phyloP scores from a whole-genome alignment of 441 rosid genomes.

The Eruca vesicaria region DNA sequence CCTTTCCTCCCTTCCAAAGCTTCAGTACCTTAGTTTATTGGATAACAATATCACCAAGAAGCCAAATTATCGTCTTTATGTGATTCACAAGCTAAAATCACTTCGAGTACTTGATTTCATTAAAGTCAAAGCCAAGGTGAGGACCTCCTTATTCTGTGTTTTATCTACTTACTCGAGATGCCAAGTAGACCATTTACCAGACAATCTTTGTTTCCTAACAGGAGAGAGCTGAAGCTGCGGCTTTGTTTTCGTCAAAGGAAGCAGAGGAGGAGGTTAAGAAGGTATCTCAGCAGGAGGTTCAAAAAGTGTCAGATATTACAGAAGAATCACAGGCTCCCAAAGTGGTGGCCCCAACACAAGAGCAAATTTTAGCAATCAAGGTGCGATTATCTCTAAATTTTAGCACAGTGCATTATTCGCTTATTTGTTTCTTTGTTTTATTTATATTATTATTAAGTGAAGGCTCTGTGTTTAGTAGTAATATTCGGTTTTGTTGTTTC shows the following conservation, averaged over 20 bases:
- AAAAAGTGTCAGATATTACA: slow-evolving; percentile 46
- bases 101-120: slow-evolving; percentile 92
- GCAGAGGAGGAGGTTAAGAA: slow-evolving; percentile 81
- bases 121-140: slow-evolving; percentile 89
- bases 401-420: not conserved
- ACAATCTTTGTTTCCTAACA: slow-evolving; percentile 24
- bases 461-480: slow-evolving; percentile 20
- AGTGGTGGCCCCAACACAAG: slow-evolving; percentile 90
- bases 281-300: slow-evolving; percentile 65
- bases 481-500: slow-evolving; percentile 19
- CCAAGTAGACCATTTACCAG: not conserved
- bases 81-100: slow-evolving; percentile 81
- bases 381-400: slow-evolving; percentile 33
- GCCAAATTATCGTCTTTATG: slow-evolving; percentile 86
- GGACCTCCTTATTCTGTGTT: not conserved
- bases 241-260: slow-evolving; percentile 83
- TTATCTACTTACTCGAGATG: not conserved
- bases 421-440: not conserved
- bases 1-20: slow-evolving; percentile 77
- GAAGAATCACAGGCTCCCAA: slow-evolving; percentile 62
- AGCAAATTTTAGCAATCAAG: slow-evolving; percentile 95
- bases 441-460: not conserved
- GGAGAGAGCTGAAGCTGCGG: slow-evolving; percentile 92
- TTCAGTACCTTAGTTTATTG: slow-evolving; percentile 85
- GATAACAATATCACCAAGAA: slow-evolving; percentile 90